Conservation (phyloP, 2,329 filamentous ascomycete genomes). For the Hypoxylon sp. region DNA sequence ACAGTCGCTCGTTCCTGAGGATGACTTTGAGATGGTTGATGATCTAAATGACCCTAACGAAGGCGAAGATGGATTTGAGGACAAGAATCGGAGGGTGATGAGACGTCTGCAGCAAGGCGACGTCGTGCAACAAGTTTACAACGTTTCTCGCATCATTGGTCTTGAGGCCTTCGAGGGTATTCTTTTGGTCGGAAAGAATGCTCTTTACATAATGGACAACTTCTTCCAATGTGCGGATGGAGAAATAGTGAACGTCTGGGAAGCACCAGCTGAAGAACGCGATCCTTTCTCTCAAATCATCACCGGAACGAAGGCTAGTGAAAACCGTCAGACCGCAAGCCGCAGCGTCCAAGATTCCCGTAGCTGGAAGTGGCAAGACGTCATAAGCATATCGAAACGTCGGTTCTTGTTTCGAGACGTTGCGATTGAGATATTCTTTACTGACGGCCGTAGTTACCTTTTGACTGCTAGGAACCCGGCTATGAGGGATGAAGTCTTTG, state of each 20-base stretch:
- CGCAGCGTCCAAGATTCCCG: constrained; percentile 83
- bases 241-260: constrained; percentile 96
- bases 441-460: constrained; percentile 94
- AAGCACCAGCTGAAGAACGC: constrained; percentile 91
- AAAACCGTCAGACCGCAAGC: constrained; percentile 72
- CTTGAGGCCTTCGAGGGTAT: constrained; percentile 95
- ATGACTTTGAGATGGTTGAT: constrained; percentile 96
- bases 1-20: constrained; percentile 71
- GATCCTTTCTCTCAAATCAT: constrained; percentile 97
- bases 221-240: constrained; percentile 96
- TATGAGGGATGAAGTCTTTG: constrained; percentile 84
- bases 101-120: constrained; percentile 91
- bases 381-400: constrained; percentile 95
- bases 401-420: constrained; percentile 96
- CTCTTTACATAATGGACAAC: constrained; percentile 94
- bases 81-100: constrained; percentile 99
- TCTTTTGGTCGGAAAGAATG: constrained; percentile 91
- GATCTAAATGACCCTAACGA: constrained; percentile 90
- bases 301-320: constrained; percentile 75
- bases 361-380: constrained; percentile 93
- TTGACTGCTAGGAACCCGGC: constrained; percentile 84
- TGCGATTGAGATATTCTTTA: constrained; percentile 97
- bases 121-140: constrained; percentile 93
- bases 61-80: constrained; percentile 83
- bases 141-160: constrained; percentile 93